These are phyloP conservation scores for Colletotrichum euphorbiae DNA, from an alignment of 2,329 filamentous ascomycete species.

Conservation along the genomic window DNA sequence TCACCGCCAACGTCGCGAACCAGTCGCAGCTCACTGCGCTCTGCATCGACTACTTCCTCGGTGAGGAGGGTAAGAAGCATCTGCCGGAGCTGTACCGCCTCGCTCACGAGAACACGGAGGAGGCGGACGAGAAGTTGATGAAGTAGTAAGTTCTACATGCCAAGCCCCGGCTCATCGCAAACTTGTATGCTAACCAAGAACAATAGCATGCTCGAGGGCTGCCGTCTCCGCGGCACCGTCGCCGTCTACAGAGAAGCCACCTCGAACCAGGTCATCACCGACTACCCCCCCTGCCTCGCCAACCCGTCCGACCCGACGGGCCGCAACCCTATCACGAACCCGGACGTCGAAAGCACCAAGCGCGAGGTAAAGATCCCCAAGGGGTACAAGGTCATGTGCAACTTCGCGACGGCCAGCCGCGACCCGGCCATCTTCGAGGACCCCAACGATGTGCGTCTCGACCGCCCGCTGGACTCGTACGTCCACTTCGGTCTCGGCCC, in stretches of 20 bases:
- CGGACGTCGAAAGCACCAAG: conserved; percentile 36
- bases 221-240: conserved; percentile 65
- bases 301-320: conserved; percentile 40
- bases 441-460: conserved; percentile 61
- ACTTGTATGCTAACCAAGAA: not conserved
- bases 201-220: conserved; percentile 63
- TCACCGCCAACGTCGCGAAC: conserved; percentile 67
- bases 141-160: conserved; percentile 46
- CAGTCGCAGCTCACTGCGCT: conserved; percentile 69
- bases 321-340: conserved; percentile 38
- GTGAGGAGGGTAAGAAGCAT: conserved; percentile 59
- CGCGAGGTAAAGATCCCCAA: conserved; percentile 42
- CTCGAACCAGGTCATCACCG: conserved; percentile 45
- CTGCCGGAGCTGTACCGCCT: conserved; percentile 64
- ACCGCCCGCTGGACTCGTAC: conserved; percentile 62
- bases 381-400: conserved; percentile 62
- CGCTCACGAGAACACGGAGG: conserved; percentile 59
- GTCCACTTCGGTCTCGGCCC: conserved; percentile 64
- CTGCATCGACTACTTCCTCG: conserved; percentile 70
- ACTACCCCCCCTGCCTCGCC: conserved; percentile 43
- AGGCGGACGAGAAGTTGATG: conserved; percentile 60
- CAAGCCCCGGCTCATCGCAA: too few species aligned
- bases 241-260: conserved; percentile 61
- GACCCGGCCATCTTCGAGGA: conserved; percentile 62
- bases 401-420: conserved; percentile 60